phyloP scores from a whole-genome alignment of 768 basidiomycete species.

The Butyriboletus loyo region DNA sequence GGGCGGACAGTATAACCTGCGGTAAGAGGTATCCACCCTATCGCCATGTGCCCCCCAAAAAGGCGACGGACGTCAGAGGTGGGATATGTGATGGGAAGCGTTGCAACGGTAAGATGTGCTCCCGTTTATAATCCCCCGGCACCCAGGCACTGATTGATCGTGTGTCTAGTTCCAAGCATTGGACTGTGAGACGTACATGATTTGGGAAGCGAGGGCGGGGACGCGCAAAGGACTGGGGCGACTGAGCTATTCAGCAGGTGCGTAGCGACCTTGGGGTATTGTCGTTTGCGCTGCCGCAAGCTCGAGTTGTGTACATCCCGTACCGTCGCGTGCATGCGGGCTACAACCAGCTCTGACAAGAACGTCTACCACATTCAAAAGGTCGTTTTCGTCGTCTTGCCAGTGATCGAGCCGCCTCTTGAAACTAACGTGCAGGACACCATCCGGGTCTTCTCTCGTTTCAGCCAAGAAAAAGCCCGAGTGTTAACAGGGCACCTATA shows the following conservation, averaged over 20 bases:
- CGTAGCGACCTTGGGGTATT: not conserved
- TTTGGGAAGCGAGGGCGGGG: not conserved
- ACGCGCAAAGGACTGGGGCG: not conserved
- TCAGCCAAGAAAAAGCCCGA: too few species aligned
- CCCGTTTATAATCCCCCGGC: not conserved
- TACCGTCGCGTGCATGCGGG: not conserved
- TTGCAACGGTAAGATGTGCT: conserved; percentile 53
- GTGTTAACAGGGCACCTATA: too few species aligned
- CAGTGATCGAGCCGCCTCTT: too few species aligned
- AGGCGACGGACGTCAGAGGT: conserved; percentile 64
- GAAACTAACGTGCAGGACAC: not conserved
- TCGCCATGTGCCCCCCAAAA: too few species aligned
- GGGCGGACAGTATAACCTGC: too few species aligned
- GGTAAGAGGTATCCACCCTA: too few species aligned
- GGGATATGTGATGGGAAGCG: conserved; percentile 75
- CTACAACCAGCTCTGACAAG: not conserved
- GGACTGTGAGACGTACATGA: conserved; percentile 80
- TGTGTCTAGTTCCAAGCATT: conserved; percentile 63
- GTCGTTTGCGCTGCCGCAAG: fast-evolving
- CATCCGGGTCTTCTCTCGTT: too few species aligned
- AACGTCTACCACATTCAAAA: too few species aligned
- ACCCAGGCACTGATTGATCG: conserved; percentile 1
- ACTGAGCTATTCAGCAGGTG: not conserved
- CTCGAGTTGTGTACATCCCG: not conserved
- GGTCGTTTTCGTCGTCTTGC: too few species aligned